Conservation (phyloP, 2,329 filamentous ascomycete genomes). For the Phaeosphaeria sp. region DNA sequence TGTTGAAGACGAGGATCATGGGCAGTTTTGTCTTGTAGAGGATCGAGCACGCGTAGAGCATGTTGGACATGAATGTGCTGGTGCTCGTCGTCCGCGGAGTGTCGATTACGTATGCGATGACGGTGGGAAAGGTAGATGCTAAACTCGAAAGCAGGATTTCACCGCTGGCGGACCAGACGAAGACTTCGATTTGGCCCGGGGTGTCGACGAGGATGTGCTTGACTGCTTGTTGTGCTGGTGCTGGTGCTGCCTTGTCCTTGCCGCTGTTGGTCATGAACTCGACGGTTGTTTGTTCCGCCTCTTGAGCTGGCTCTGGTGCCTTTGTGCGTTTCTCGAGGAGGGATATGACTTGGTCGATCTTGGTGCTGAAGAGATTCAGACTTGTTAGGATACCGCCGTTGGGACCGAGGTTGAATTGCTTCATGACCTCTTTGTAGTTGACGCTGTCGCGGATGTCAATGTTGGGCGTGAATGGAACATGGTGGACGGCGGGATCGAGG, state of each 20-base stretch:
- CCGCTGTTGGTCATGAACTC: conserved; percentile 45
- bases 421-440: conserved; percentile 99
- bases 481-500: conserved; percentile 91
- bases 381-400: conserved; percentile 97
- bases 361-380: conserved; percentile 95
- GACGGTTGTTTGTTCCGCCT: conserved; percentile 41
- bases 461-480: conserved; percentile 93
- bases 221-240: conserved; percentile 62
- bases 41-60: conserved; percentile 98
- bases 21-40: conserved; percentile 98
- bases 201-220: conserved; percentile 93
- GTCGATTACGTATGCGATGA: conserved; percentile 97
- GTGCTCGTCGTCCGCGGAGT: conserved; percentile 92
- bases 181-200: conserved; percentile 97
- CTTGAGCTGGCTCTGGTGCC: conserved; percentile 50
- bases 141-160: conserved; percentile 92
- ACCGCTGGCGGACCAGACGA: conserved; percentile 96
- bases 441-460: conserved; percentile 99
- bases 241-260: conserved; percentile 29
- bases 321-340: conserved; percentile 87
- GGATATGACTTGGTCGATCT: conserved; percentile 91
- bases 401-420: conserved; percentile 95
- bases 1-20: conserved; percentile 99
- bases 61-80: conserved; percentile 99
- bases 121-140: conserved; percentile 92